Evolutionary conservation across 2,329 filamentous ascomycete genomes (phyloP), one percentile per base, ranked within the genome.

Genomic region (Fusarium palustre): DNA sequence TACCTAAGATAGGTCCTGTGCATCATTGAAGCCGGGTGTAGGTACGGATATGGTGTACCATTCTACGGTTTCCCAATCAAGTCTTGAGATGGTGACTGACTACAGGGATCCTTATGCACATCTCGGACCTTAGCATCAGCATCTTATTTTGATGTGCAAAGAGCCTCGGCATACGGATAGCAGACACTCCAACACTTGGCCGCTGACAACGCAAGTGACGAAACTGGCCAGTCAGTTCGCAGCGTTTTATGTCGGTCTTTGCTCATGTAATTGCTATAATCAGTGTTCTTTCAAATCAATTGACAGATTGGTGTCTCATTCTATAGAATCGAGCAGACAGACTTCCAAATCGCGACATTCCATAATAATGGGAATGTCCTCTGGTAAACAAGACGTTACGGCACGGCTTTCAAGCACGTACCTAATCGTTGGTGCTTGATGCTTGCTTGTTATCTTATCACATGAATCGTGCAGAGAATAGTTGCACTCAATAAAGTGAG

Each of bases 101-200:
- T 46, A 25, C 25, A 47, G 36, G 46, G 47, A 48, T 56, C 62
- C 62, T 36, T 60, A 66, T 41, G 12, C 28, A 28, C 55, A 24
- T 46, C 48, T 53, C 36, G 22, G 47, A 25, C 47, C 36, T 43
- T 55, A n/a, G 18, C 42, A 64, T 70, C 45, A 66, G 54, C 59
- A 69, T 69, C 59, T 72, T 66, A 69, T 42, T 55, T 65, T 18
- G 24, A 36, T 38, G 42, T n/a, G 25, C 33, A 31, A 24, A 33
- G 22, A 60, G n/a, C 48, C 48, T 52, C 34, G 48, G 34, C 48
- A 41, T n/a, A n/a, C n/a, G n/a, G n/a, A n/a, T 34, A 30, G 15
- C 30, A 38, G 33, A 28, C 47, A 28, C 30, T 25, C 15, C 13
- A 20, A 41, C 33, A 16, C 20, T 25, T 18, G 24, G 16, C 33